These are phyloP conservation scores for Cephaloascus fragrans DNA, from an alignment of 805 yeast genomes.

Conservation along the genomic window DNA sequence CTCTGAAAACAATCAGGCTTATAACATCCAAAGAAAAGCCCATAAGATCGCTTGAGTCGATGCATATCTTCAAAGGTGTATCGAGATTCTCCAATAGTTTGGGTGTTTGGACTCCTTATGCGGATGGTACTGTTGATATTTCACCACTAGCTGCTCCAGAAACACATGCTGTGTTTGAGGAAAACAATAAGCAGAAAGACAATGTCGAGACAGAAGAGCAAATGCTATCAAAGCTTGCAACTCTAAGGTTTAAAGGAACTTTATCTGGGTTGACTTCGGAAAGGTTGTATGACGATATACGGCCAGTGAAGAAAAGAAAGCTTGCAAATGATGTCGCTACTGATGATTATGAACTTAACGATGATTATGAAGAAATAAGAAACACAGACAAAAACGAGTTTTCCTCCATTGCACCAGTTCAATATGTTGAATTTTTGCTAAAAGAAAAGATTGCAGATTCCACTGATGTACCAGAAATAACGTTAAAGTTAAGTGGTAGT, in stretches of 20 bases:
- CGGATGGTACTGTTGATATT: conserved; percentile 55
- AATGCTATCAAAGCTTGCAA: conserved; percentile 33
- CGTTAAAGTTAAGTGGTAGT: conserved; percentile 42
- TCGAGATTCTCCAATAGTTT: conserved; percentile 52
- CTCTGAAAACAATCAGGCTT: conserved; percentile 32
- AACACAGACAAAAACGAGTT: conserved; percentile 21
- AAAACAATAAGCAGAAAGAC: conserved; percentile 2
- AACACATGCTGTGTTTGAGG: conserved; percentile 26
- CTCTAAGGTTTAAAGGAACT: conserved; percentile 54
- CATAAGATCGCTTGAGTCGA: conserved; percentile 39
- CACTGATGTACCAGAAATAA: conserved; percentile 12
- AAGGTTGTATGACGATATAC: conserved; percentile 27
- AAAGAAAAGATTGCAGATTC: conserved; percentile 15
- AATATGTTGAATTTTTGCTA: conserved; percentile 35
- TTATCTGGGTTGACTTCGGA: conserved; percentile 23
- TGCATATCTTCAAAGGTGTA: conserved; percentile 49
- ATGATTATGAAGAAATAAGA: conserved; percentile 7
- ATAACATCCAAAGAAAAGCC: conserved; percentile 22
- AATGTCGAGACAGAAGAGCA: conserved; percentile 7
- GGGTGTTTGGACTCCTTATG: conserved; percentile 70
- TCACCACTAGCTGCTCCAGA: conserved; percentile 45
- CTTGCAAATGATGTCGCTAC: conserved; percentile 3
- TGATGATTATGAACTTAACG: conserved; percentile 6
- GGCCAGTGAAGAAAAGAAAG: conserved; percentile 12
- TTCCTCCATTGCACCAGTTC: conserved; percentile 50